Conservation (phyloP, 2,329 filamentous ascomycete genomes). For the Nigrospora sphaerica region DNA sequence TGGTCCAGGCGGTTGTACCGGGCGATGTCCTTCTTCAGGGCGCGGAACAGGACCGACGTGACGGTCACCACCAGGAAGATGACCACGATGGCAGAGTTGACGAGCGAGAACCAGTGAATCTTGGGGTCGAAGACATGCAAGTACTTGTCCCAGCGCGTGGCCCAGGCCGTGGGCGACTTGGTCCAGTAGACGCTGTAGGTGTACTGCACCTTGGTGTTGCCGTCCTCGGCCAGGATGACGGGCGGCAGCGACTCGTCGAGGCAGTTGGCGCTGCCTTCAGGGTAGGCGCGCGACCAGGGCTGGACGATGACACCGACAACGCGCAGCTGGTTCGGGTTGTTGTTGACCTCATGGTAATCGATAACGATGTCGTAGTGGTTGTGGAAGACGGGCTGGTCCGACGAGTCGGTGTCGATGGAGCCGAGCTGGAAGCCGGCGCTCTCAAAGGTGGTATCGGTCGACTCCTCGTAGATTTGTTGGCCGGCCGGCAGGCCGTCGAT, state of each 20-base stretch:
- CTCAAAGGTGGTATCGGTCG: slow-evolving; percentile 75
- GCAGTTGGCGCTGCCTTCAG: slow-evolving; percentile 51
- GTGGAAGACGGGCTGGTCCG: slow-evolving; percentile 60
- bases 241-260: slow-evolving; percentile 42
- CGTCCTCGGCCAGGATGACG: slow-evolving; percentile 54
- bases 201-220: slow-evolving; percentile 63
- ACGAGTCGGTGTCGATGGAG: slow-evolving; percentile 31
- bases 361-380: slow-evolving; percentile 95
- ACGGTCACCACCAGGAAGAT: slow-evolving; percentile 88
- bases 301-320: slow-evolving; percentile 90
- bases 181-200: slow-evolving; percentile 93
- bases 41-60: slow-evolving; percentile 81
- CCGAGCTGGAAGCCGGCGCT: slow-evolving; percentile 87
- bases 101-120: slow-evolving; percentile 98
- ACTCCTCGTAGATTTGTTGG: slow-evolving; percentile 70
- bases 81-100: slow-evolving; percentile 93
- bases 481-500: slow-evolving; percentile 91
- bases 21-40: slow-evolving; percentile 89
- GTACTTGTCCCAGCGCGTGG: slow-evolving; percentile 98
- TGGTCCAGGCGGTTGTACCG: slow-evolving; percentile 92
- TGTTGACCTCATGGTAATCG: slow-evolving; percentile 79
- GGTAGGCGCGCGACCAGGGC: slow-evolving; percentile 63
- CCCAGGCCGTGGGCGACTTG: slow-evolving; percentile 80
- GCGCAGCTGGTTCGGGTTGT: slow-evolving; percentile 61
- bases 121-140: slow-evolving; percentile 94